Base-by-base conservation (phyloP, 108 stramenopile species). In the Aurantiochytrium sp. region DNA sequence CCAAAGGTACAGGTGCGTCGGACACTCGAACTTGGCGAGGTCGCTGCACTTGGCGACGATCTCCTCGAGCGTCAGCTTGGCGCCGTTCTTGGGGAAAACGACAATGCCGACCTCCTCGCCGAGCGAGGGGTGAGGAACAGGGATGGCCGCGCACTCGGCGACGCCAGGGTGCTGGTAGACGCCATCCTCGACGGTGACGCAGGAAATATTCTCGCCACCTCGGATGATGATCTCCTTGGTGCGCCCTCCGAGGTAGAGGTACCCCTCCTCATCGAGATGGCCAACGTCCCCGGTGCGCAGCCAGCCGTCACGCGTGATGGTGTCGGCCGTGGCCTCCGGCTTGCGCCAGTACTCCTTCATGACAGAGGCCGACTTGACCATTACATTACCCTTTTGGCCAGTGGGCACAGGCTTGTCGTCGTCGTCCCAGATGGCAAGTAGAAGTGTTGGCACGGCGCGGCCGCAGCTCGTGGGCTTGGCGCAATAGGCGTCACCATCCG, bases 321-420 rank as follows among this genome's bases (percentile, higher is more conserved):
- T 90, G 88, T 96, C 95, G 59, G 94, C 94, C 88, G 95, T 95
- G 29, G 96, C 96, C 72, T 96, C 96, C 8, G 92, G 90, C 88
- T 96, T 96, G 90, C 95, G 95, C 92, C 71, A 95, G 91, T 96
- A 96, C 51, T 95, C 95, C 94, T 95, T 95, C 95, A 96, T 64
- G 47, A 88, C 12, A 21, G 59, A 55, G 19, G 60, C 60, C 5
- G 60, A 60, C 21, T 60, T 60, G 51, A 88, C 69, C 88, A 60
- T 64, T 43, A 88, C 60, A 28, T 53, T 44, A 21, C 88, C 88
- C 29, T 47, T 47, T 12, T 47, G n/a, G 76, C 28, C n/a, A 12
- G 76, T 6, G n/a, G 49, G 76, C 6, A 83, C 49, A 1, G 45
- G 45, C 49, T 83, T 83, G 51, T 83, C 51, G 2, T 83, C 2